Evolutionary conservation across 306 rosid genomes (phyloP).

Genomic region (Myrica gale): DNA sequence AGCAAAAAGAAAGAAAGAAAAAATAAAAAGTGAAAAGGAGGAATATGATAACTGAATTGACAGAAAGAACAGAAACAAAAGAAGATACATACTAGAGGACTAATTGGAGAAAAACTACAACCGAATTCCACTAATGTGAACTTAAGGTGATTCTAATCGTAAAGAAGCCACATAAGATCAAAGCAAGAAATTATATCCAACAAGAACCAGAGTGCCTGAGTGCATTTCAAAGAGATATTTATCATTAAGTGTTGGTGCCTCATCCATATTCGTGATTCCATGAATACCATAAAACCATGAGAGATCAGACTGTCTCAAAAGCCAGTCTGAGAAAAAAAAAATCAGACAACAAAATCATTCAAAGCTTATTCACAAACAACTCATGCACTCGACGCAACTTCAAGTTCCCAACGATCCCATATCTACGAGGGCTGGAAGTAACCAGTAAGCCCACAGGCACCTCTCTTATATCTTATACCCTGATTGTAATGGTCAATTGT

Average conservation of each 20-base stretch:
- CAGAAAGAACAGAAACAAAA: background rate
- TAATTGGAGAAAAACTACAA: background rate
- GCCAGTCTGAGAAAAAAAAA: too few species aligned
- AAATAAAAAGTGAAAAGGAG: constrained; percentile 17
- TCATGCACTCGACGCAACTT: too few species aligned
- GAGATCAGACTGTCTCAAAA: background rate
- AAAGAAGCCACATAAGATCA: background rate
- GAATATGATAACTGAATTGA: background rate
- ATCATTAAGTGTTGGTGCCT: background rate
- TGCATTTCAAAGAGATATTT: background rate
- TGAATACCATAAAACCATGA: background rate
- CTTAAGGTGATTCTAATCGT: background rate
- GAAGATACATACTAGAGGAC: background rate
- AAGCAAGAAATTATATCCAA: background rate
- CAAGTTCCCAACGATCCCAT: too few species aligned
- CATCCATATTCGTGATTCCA: background rate
- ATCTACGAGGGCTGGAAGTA: too few species aligned
- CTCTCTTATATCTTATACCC: too few species aligned
- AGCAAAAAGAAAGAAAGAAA: constrained; percentile 18
- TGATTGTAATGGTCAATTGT: too few species aligned
- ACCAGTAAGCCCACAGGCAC: too few species aligned
- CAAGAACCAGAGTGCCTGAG: background rate
- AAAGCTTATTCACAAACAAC: too few species aligned
- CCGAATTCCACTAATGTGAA: background rate
- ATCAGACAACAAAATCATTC: too few species aligned